Evolutionary conservation across 495 filamentous ascomycete species (phyloP).

Genomic region (Talaromyces trachyspermus): DNA sequence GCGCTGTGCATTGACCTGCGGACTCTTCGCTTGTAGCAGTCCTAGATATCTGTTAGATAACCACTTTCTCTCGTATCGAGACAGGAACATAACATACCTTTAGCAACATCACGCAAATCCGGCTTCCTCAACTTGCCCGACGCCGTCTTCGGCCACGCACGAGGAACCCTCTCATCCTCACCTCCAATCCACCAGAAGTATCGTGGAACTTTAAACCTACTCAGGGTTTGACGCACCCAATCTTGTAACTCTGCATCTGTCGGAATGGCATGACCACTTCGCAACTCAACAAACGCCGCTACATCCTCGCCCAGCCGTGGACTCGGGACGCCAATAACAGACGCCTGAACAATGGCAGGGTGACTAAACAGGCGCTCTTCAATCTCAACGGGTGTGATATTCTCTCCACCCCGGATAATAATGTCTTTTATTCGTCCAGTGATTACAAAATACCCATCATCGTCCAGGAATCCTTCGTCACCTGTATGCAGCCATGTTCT

Average conservation of each 20-base stretch:
- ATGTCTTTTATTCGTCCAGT: slow-evolving; percentile 77
- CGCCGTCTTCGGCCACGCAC: not conserved
- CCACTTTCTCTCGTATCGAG: not conserved
- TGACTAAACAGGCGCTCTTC: slow-evolving; percentile 17
- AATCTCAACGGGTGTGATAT: slow-evolving; percentile 22
- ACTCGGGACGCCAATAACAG: slow-evolving; percentile 14
- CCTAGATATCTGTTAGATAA: not conserved
- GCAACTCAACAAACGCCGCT: not conserved
- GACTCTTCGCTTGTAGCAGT: not conserved
- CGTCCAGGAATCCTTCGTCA: slow-evolving; percentile 18
- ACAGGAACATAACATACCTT: not conserved
- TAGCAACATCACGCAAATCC: not conserved
- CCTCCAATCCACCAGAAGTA: not conserved
- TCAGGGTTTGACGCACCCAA: not conserved
- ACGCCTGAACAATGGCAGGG: slow-evolving; percentile 11
- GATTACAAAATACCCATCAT: slow-evolving; percentile 47
- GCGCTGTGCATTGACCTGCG: not conserved
- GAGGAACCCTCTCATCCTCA: not conserved
- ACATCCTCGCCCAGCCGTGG: not conserved
- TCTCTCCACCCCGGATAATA: slow-evolving; percentile 55
- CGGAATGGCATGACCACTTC: not conserved
- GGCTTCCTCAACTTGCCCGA: not conserved
- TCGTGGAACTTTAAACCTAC: not conserved
- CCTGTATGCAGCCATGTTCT: slow-evolving; percentile 21
- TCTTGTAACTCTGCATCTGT: not conserved